Base-by-base conservation (phyloP, 2,329 filamentous ascomycete genomes). In the Penicillium sp. region DNA sequence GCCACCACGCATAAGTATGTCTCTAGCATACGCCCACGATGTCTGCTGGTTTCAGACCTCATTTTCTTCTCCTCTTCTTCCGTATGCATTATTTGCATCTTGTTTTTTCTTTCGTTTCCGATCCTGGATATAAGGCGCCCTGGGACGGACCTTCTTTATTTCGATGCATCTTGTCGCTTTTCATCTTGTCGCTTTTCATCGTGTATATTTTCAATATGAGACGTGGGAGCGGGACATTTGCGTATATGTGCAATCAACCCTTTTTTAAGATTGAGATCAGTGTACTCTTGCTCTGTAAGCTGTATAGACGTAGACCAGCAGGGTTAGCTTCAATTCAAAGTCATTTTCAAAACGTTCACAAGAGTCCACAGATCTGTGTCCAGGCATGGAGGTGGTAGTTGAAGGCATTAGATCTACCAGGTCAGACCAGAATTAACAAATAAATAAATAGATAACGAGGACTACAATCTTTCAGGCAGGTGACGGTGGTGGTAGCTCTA, bases 1-100 rank as follows among this genome's bases (percentile, higher is more conserved):
- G 52, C 18, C 46, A 53, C 53, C 66, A 68, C 52, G 61, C 56
- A 28, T 69, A 57, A 16, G 10, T 18, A 36, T 34, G 15, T n/a
- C 15, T 13, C 16, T 4, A n/a, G 21, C 12, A 26, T 45, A 42
- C 18, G 2, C 21, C 13, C 23, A 42, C 24, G 39, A 53, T 26
- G 55, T 56, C 53, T 47, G 61, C 66, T 56, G 63, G 65, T 12
- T 5, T 56, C 51, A 33, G 60, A 45, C 39, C 23, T 51, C 49
- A 41, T 47, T 23, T 7, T 24, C 6, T 33, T 31, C 24, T 51
- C 45, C 13, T 46, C 45, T 44, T 45, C 31, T 26, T 36, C 39
- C 34, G 13, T 21, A 39, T 43, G 31, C 38, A 41, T 47, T 39
- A 38, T 49, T 21, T 23, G 18, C 42, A n/a, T 47, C 36, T 23